Evolutionary conservation across 2,329 filamentous ascomycete species (phyloP), one percentile per base, ranked within the genome.

Genomic region (Fusarium temperatum): DNA sequence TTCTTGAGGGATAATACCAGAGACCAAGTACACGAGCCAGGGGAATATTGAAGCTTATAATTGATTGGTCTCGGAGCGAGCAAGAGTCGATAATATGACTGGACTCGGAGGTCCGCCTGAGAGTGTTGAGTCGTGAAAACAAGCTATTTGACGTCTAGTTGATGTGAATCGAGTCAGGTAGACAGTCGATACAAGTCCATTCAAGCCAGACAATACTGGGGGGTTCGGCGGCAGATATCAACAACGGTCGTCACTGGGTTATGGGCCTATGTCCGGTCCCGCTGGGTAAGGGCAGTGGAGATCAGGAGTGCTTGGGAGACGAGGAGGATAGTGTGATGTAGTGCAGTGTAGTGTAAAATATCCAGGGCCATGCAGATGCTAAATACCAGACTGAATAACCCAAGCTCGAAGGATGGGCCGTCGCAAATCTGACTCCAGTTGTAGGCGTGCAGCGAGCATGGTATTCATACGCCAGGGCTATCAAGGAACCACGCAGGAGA

Each of bases 401-500:
- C 28, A 56, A 60, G 56, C 35, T 63, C 38, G 35, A 48, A 66
- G 62, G 62, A 58, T 68, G 66, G 63, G 55, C 51, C 66, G 75
- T 75, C 69, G 70, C 64, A 75, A 77, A 70, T 76, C 64, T 72
- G 62, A 74, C 70, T 78, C 67, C 73, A 72, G 66, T 74, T 76
- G 56, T 69, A 77, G 74, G 75, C 70, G 74, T 77, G 70, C 56
- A 57, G 66, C 66, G 73, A 73, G 69, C 63, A 72, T 75, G 70
- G 64, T 65, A 62, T 70, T 62, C 58, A 62, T 64, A 70, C 68
- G 39, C 73, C 63, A 68, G 74, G 68, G 70, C 65, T 71, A 73
- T 68, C 70, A 75, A 72, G 66, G 65, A 77, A 75, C 69, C 65
- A 77, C 67, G 72, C 64, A 77, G 75, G 71, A 77, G 72, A 76